A percentile compares a stretch with the other conserved stretches of the same genome.
phyloP scores from a whole-genome alignment of 805 yeast species.

The Cyberlindnera euphorbiiphila region DNA sequence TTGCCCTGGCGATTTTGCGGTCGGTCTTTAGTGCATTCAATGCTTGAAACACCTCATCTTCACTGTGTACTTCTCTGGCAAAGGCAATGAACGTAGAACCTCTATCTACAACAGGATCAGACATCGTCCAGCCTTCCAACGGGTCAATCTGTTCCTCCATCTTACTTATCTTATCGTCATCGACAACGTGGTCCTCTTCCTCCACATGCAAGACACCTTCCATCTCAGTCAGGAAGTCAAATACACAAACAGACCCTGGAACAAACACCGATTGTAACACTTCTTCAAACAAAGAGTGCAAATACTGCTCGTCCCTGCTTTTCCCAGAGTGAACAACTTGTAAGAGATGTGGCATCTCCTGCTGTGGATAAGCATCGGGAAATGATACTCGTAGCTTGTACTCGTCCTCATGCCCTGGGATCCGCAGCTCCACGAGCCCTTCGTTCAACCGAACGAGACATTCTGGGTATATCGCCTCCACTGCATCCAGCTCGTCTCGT shows the following conservation, averaged over 20 bases:
- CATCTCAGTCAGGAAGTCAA: slow-evolving; percentile 69
- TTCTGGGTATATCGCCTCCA: slow-evolving; percentile 84
- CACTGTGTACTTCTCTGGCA: slow-evolving; percentile 57
- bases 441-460: slow-evolving; percentile 38
- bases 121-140: slow-evolving; percentile 68
- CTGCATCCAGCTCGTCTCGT: slow-evolving; percentile 72
- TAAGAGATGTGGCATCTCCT: slow-evolving; percentile 56
- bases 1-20: slow-evolving; percentile 59
- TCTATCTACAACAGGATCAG: slow-evolving; percentile 78
- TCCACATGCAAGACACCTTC: slow-evolving; percentile 46
- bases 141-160: slow-evolving; percentile 35
- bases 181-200: slow-evolving; percentile 19
- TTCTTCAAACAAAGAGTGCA: slow-evolving; percentile 44
- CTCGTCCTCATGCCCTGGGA: slow-evolving; percentile 63
- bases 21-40: slow-evolving; percentile 57
- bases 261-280: slow-evolving; percentile 50
- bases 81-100: slow-evolving; percentile 83
- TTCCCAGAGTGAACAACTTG: slow-evolving; percentile 44
- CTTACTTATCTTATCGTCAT: background rate
- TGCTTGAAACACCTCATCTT: slow-evolving; percentile 59
- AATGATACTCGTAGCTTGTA: slow-evolving; percentile 65
- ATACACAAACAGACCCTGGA: slow-evolving; percentile 69
- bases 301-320: slow-evolving; percentile 39
- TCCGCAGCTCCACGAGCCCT: slow-evolving; percentile 40
- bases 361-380: slow-evolving; percentile 65